These are phyloP conservation scores for Lathyrus aphaca DNA, from an alignment of 306 rosid genomes.

Conservation along the genomic window DNA sequence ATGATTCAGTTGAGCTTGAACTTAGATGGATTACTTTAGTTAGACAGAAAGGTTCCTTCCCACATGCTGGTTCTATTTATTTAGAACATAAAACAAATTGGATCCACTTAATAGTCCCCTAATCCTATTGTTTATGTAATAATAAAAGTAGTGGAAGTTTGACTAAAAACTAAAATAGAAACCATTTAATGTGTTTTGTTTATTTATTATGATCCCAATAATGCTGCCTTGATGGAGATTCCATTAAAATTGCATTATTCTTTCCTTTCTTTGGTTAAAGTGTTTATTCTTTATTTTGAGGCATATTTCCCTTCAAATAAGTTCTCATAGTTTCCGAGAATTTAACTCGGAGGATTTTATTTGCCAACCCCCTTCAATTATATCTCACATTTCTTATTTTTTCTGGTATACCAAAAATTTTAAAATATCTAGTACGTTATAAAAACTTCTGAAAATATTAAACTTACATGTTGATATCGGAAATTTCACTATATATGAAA, in stretches of 20 bases:
- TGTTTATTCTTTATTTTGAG: neutral
- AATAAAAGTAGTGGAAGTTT: constrained; percentile 34
- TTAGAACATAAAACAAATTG: constrained; percentile 40
- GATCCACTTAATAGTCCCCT: constrained; percentile 37
- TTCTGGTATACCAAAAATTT: too few relatives aligned
- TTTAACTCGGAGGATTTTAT: too few relatives aligned
- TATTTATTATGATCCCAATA: constrained; percentile 35
- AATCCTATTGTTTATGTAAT: constrained; percentile 17
- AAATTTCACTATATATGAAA: too few relatives aligned
- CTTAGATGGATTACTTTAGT: constrained; percentile 22
- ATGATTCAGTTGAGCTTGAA: constrained; percentile 35
- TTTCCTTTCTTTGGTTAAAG: neutral
- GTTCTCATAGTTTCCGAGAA: too few relatives aligned
- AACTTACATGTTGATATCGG: too few relatives aligned
- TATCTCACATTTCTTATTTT: too few relatives aligned
- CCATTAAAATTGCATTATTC: constrained; percentile 41
- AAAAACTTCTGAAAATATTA: too few relatives aligned
- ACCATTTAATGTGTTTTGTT: constrained; percentile 16
- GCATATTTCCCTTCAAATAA: neutral
- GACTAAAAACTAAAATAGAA: constrained; percentile 25
- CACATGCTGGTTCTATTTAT: constrained; percentile 43
- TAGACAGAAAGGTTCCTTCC: constrained; percentile 40
- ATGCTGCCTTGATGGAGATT: constrained; percentile 35
- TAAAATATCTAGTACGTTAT: too few relatives aligned
- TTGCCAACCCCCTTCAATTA: too few relatives aligned